A percentile compares a stretch with the other conserved stretches of the same genome.
These are phyloP conservation scores for Parmelia sp. DNA, from an alignment of 495 filamentous ascomycete genomes.

Conservation along the genomic window DNA sequence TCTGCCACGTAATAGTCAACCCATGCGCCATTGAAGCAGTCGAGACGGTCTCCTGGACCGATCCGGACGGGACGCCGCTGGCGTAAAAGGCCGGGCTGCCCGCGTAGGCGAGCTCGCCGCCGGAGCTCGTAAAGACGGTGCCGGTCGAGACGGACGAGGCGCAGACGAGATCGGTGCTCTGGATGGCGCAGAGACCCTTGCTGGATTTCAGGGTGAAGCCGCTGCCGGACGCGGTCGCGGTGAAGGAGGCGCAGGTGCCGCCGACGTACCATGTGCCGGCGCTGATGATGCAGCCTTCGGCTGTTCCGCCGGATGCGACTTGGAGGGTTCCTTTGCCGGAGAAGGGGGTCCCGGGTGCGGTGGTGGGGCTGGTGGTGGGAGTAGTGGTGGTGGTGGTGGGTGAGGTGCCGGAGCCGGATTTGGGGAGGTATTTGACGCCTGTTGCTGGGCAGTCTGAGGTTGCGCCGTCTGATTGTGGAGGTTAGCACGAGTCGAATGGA, in stretches of 20 bases:
- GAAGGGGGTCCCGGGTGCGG: slow-evolving; percentile 42
- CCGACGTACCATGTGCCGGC: slow-evolving; percentile 61
- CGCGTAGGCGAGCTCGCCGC: slow-evolving; percentile 43
- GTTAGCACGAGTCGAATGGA: not conserved
- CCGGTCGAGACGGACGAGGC: slow-evolving; percentile 38
- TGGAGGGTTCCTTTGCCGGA: slow-evolving; percentile 54
- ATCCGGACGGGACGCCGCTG: slow-evolving; percentile 49
- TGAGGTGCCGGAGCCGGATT: slow-evolving; percentile 34
- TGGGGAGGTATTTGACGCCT: slow-evolving; percentile 65
- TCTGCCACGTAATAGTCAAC: slow-evolving; percentile 33
- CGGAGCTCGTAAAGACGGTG: slow-evolving; percentile 39
- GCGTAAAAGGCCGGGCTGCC: slow-evolving; percentile 53
- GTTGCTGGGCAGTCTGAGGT: slow-evolving; percentile 55
- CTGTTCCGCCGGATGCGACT: slow-evolving; percentile 44
- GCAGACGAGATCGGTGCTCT: slow-evolving; percentile 45
- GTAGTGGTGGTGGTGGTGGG: slow-evolving; percentile 34
- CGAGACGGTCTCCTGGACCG: slow-evolving; percentile 35
- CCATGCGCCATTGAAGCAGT: slow-evolving; percentile 25
- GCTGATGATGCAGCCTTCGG: slow-evolving; percentile 64
- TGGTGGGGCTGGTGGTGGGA: slow-evolving; percentile 33
- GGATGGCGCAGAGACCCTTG: slow-evolving; percentile 51
- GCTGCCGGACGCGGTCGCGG: slow-evolving; percentile 42
- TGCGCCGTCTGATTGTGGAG: slow-evolving; percentile 44
- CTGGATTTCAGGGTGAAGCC: slow-evolving; percentile 56
- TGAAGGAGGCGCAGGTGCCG: slow-evolving; percentile 67